phyloP scores from a whole-genome alignment of 495 filamentous ascomycete species.

The Lasiosphaeris hirsuta region DNA sequence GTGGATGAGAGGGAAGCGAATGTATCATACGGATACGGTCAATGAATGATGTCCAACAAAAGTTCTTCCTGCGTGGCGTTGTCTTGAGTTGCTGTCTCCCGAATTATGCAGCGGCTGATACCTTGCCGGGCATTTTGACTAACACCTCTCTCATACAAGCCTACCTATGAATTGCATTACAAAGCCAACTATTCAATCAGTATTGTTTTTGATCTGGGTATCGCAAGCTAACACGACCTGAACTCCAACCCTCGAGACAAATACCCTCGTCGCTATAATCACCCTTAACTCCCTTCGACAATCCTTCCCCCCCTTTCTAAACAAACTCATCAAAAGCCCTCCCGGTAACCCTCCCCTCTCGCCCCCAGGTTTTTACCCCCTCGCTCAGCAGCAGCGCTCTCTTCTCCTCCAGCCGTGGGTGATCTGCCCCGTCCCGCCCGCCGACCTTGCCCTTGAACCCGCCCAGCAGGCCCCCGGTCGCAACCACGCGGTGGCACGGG shows the following conservation, averaged over 20 bases:
- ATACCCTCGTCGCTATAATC: neutral
- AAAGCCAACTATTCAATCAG: too few species aligned
- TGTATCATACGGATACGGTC: slow-evolving; percentile 8
- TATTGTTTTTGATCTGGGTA: too few species aligned
- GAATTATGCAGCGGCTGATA: neutral
- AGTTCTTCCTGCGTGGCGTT: neutral
- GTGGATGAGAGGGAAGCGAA: neutral
- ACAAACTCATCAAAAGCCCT: slow-evolving; percentile 41
- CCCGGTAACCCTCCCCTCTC: slow-evolving; percentile 38
- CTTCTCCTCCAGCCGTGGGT: slow-evolving; percentile 44
- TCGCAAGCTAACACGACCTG: too few species aligned
- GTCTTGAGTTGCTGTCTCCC: neutral
- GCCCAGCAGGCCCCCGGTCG: slow-evolving; percentile 43
- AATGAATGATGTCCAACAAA: neutral
- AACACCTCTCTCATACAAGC: neutral
- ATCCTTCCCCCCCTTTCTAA: too few species aligned
- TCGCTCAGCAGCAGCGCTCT: slow-evolving; percentile 35
- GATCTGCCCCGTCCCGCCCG: slow-evolving; percentile 34
- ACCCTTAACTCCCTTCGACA: neutral
- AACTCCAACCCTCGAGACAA: too few species aligned
- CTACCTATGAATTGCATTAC: neutral
- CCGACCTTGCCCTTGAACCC: slow-evolving; percentile 49
- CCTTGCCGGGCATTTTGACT: neutral
- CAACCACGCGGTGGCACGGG: slow-evolving; percentile 50
- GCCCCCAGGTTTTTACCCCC: slow-evolving; percentile 39